Conservation (phyloP, 768 basidiomycete species). For the Lentinula sp. region DNA sequence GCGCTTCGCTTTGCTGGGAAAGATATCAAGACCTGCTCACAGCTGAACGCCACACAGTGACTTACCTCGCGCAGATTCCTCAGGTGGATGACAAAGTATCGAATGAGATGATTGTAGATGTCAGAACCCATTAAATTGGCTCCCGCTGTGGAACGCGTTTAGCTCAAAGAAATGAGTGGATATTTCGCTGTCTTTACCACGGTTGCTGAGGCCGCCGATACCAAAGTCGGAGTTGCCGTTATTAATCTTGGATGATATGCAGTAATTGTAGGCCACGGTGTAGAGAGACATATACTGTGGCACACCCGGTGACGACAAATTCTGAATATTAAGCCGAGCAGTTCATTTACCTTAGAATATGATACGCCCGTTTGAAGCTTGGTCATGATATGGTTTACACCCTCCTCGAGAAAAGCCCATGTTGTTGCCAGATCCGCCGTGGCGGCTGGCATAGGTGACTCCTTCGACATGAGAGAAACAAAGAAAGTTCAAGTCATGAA, state of each 20-base stretch:
- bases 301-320: conserved; percentile 15
- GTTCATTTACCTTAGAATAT: conserved; percentile 52
- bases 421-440: conserved; percentile 73
- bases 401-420: conserved; percentile 84
- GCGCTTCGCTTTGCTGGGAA: conserved; percentile 62
- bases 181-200: conserved; percentile 48
- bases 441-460: conserved; percentile 1
- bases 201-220: conserved; percentile 48
- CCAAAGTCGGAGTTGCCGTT: conserved; percentile 15
- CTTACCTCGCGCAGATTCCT: conserved; percentile 50
- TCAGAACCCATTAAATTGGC: conserved; percentile 97
- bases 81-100: conserved; percentile 84
- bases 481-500: not conserved
- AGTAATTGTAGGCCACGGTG: conserved; percentile 97
- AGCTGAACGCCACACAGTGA: conserved; percentile 2
- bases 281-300: conserved; percentile 81
- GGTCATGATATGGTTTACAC: conserved; percentile 90
- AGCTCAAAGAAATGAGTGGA: conserved; percentile 27
- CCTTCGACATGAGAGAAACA: not conserved
- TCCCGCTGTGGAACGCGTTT: conserved; percentile 50
- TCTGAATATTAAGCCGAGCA: not conserved
- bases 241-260: conserved; percentile 74
- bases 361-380: conserved; percentile 85
- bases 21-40: not conserved
- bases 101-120: conserved; percentile 90